Conservation (phyloP, 192 early-diverging fungal species). For the Entomortierella beljakovae region DNA sequence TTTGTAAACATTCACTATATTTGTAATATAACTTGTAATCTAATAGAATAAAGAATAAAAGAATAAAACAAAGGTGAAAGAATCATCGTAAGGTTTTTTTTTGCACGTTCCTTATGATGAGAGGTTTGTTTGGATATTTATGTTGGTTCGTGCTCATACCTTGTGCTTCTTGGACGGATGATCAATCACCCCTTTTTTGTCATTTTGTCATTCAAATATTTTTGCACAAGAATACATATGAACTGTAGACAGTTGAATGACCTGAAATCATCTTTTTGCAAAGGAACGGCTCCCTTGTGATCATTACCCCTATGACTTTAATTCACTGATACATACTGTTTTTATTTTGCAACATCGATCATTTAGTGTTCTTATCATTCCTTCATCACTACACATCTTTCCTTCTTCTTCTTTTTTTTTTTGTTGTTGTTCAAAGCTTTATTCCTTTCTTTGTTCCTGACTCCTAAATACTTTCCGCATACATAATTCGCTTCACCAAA, state of each 20-base stretch:
- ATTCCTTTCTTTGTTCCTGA: conserved; percentile 2
- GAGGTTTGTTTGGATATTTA: too few species aligned
- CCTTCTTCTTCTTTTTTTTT: background rate
- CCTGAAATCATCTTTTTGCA: background rate
- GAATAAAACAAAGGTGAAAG: too few species aligned
- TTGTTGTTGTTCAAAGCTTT: background rate
- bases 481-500: background rate
- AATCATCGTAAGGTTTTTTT: too few species aligned
- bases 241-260: background rate
- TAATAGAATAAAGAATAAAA: background rate
- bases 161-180: conserved; percentile 2
- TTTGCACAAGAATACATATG: too few species aligned
- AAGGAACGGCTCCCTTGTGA: conserved; percentile 1
- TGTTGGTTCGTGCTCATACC: background rate
- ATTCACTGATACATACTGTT: too few species aligned
- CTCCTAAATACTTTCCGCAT: background rate
- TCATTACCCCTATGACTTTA: background rate
- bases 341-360: too few species aligned
- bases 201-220: too few species aligned
- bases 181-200: conserved; percentile 3
- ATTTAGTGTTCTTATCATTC: too few species aligned
- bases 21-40: too few species aligned
- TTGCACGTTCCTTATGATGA: too few species aligned
- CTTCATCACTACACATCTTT: too few species aligned
- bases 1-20: too few species aligned